Evolutionary conservation across 768 basidiomycete genomes (phyloP).

Genomic region (Gelatoporia subvermispora): DNA sequence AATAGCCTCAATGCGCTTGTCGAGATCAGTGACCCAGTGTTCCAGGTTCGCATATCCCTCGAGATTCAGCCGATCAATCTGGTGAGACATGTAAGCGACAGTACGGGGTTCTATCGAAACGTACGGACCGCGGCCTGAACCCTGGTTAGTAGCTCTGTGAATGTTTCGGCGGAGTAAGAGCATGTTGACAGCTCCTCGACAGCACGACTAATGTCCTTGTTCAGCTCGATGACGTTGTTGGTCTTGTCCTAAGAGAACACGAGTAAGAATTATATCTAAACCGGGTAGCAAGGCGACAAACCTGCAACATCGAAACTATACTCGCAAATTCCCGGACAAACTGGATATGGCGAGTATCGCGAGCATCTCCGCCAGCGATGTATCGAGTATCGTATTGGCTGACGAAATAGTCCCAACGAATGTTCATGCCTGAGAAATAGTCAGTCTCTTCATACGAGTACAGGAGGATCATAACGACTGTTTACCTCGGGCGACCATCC

Average conservation of each 20-base stretch:
- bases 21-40: slow-evolving; percentile 50
- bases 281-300: slow-evolving; percentile 20
- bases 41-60: slow-evolving; percentile 85
- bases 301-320: slow-evolving; percentile 87
- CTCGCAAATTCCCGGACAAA: slow-evolving; percentile 96
- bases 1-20: slow-evolving; percentile 76
- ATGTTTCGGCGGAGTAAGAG: slow-evolving; percentile 77
- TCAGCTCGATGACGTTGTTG: slow-evolving; percentile 87
- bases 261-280: background rate
- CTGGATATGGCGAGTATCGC: slow-evolving; percentile 85
- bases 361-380: slow-evolving; percentile 66
- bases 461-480: background rate
- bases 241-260: slow-evolving; percentile 74
- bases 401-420: slow-evolving; percentile 96
- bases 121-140: slow-evolving; percentile 78
- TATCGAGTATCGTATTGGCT: slow-evolving; percentile 88
- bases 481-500: slow-evolving; percentile 87
- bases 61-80: slow-evolving; percentile 92
- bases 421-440: slow-evolving; percentile 69
- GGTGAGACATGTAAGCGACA: background rate
- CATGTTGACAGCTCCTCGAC: slow-evolving; percentile 89
- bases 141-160: slow-evolving; percentile 68
- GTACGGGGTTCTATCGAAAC: background rate
- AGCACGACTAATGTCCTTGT: slow-evolving; percentile 76
- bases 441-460: background rate